Percentiles rank a stretch among this genome's conserved stretches.
phyloP scores from a whole-genome alignment of 495 filamentous ascomycete species.

The Xylaria nigripes region DNA sequence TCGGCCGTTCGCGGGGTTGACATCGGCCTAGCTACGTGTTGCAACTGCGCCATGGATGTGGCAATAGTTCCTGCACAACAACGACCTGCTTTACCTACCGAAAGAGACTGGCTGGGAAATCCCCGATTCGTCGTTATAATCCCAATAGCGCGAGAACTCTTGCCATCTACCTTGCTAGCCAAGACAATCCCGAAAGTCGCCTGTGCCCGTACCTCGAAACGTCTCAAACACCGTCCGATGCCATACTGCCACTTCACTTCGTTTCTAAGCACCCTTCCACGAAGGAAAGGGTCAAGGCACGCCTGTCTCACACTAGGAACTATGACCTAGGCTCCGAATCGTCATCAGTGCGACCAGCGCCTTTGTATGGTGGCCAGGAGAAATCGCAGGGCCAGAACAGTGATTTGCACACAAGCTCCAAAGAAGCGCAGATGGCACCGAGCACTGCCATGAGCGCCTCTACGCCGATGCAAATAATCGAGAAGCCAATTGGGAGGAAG shows the following conservation, averaged over 20 bases:
- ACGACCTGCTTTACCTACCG: constrained; percentile 75
- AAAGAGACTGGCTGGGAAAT: constrained; percentile 52
- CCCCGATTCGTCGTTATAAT: constrained; percentile 65
- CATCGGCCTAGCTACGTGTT: constrained; percentile 57
- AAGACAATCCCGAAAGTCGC: constrained; percentile 66
- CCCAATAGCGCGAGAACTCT: constrained; percentile 64
- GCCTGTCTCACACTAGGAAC: background rate
- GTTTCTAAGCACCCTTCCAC: constrained; percentile 22
- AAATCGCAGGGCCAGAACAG: constrained; percentile 4
- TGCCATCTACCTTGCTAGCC: constrained; percentile 68
- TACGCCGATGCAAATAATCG: constrained; percentile 23
- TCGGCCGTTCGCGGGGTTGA: constrained; percentile 9
- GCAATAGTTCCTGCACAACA: constrained; percentile 58
- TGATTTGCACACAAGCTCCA: constrained; percentile 10
- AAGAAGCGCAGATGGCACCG: constrained; percentile 7
- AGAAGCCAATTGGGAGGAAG: constrained; percentile 54
- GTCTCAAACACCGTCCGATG: constrained; percentile 32
- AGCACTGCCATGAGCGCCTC: background rate
- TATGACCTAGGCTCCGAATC: background rate
- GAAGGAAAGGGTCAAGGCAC: constrained; percentile 9
- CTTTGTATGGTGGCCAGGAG: background rate
- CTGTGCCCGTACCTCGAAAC: constrained; percentile 54
- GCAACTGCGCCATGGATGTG: constrained; percentile 79
- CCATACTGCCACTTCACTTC: constrained; percentile 31
- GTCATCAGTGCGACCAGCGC: background rate